Percentiles rank a stretch among this genome's conserved stretches.
phyloP scores from a whole-genome alignment of 306 rosid species.

The Canavalia ensiformis region DNA sequence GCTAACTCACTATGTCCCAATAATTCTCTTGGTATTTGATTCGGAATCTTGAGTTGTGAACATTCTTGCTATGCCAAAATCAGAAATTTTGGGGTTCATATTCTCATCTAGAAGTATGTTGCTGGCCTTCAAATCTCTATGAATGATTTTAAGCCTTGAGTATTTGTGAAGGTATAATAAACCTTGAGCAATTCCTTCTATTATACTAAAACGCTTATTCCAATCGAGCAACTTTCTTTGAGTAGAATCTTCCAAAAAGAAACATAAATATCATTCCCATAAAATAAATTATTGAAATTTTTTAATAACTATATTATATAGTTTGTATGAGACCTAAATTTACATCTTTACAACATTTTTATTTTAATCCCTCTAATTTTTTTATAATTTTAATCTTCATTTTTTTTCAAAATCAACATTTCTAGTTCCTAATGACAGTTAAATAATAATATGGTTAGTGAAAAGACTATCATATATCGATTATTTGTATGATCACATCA shows the following conservation, averaged over 20 bases:
- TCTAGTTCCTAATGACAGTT: too few relatives aligned
- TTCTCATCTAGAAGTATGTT: neutral
- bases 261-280: neutral
- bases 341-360: too few relatives aligned
- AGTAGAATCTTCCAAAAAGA: slow-evolving; percentile 27
- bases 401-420: too few relatives aligned
- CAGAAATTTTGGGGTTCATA: slow-evolving; percentile 47
- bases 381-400: too few relatives aligned
- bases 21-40: slow-evolving; percentile 42
- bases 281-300: neutral
- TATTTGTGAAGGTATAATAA: too few relatives aligned
- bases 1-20: slow-evolving; percentile 46
- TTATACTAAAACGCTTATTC: neutral
- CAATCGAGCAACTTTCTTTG: slow-evolving; percentile 36
- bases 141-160: too few relatives aligned
- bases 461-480: too few relatives aligned
- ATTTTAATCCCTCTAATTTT: too few relatives aligned
- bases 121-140: too few relatives aligned
- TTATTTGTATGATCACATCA: too few relatives aligned
- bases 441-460: too few relatives aligned
- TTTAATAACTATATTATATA: neutral
- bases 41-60: neutral
- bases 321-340: neutral
- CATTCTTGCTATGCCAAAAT: slow-evolving; percentile 50
- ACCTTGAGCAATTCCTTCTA: too few relatives aligned